These are phyloP conservation scores for Glebionis coronaria DNA, from an alignment of 129 eudicot species.

Conservation along the genomic window DNA sequence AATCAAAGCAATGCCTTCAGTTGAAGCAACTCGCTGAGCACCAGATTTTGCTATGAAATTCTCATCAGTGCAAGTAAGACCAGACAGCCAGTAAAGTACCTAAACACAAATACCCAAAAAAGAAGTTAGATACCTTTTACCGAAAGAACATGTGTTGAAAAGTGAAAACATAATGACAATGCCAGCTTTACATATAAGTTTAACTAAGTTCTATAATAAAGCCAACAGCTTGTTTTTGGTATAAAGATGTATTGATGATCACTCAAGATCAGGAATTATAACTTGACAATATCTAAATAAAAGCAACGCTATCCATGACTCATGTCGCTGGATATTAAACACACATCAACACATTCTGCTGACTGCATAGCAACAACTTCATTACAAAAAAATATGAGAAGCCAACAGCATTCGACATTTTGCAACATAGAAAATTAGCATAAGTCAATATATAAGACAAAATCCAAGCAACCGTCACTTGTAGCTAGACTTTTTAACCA, in stretches of 20 bases:
- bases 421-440: too few relatives aligned
- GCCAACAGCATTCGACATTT: too few relatives aligned
- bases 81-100: constrained; percentile 99
- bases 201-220: background rate
- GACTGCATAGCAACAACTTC: background rate
- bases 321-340: background rate
- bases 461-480: too few relatives aligned
- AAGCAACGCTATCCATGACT: background rate
- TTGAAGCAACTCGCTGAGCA: constrained; percentile 93
- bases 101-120: constrained; percentile 19
- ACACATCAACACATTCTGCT: background rate
- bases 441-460: too few relatives aligned
- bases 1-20: constrained; percentile 82
- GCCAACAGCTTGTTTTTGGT: background rate
- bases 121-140: constrained; percentile 1
- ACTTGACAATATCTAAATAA: background rate
- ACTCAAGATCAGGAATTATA: background rate
- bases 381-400: too few relatives aligned
- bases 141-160: background rate
- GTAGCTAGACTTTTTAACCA: too few relatives aligned
- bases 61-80: constrained; percentile 90
- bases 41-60: constrained; percentile 86
- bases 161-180: background rate
- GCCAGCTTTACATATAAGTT: background rate
- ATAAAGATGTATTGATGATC: background rate